A percentile compares a stretch with the other conserved stretches of the same genome.
Conservation (phyloP, 352 stramenopile species). For the Plasmopara viticola region DNA sequence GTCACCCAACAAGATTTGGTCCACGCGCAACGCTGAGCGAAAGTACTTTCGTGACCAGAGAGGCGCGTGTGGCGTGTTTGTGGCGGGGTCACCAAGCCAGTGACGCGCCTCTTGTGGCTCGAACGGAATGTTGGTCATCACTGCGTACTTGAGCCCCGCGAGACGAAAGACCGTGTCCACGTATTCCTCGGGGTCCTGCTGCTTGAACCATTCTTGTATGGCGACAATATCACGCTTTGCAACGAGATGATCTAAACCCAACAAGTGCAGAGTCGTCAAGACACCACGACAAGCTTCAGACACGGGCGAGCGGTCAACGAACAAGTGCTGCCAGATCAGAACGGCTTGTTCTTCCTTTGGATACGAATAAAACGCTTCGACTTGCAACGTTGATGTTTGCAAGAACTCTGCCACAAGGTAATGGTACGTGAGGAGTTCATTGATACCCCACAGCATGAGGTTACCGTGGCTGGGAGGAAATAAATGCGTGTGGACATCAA, state of each 20-base stretch:
- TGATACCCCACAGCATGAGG: conserved; percentile 90
- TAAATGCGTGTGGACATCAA: conserved; percentile 88
- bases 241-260: conserved; percentile 76
- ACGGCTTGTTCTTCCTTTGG: conserved; percentile 76
- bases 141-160: too few relatives aligned
- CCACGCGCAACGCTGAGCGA: too few relatives aligned
- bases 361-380: conserved; percentile 79
- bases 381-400: conserved; percentile 73
- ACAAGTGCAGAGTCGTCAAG: conserved; percentile 76
- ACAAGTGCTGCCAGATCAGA: conserved; percentile 90
- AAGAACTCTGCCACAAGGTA: conserved; percentile 94
- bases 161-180: too few relatives aligned
- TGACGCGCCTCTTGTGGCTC: too few relatives aligned
- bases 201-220: too few relatives aligned
- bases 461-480: conserved; percentile 87
- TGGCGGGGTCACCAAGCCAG: too few relatives aligned
- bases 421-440: conserved; percentile 94
- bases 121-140: too few relatives aligned
- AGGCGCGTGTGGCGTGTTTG: too few relatives aligned
- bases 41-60: too few relatives aligned
- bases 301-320: conserved; percentile 81
- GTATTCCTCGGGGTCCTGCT: too few relatives aligned
- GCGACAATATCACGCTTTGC: too few relatives aligned
- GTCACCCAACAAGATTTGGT: too few relatives aligned
- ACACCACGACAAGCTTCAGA: conserved; percentile 90